Evolutionary conservation across 2,329 filamentous ascomycete species (phyloP), one percentile per base, ranked within the genome.

Genomic region (Hirsutella minnesotensis): DNA sequence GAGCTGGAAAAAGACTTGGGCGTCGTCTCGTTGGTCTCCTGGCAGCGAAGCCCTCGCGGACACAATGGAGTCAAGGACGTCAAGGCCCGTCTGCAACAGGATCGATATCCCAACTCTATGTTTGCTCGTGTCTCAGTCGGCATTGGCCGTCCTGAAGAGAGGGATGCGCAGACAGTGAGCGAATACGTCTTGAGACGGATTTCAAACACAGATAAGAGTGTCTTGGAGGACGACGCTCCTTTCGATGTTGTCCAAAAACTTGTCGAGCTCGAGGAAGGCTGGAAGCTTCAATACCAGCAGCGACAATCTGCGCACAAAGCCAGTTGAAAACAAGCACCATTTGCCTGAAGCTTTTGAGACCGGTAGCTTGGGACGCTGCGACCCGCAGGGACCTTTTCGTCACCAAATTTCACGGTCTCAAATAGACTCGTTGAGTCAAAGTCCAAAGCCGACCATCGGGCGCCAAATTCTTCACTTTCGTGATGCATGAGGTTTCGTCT

Each of bases 1-100:
- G 90, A 96, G 59, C 64, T 96, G 29, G 89, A 95, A 54, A 70
- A 75, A 35, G 66, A 73, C 3, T 56, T 88, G 2, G 88, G 88
- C 0, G 70, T 72, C 30, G 72, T 94, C 13, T 76, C 69, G 39
- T 67, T 86, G 5, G 74, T 74, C 44, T 69, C 70, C 20, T 86
- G 83, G 58, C 68, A 71, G 3, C 62, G 70, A 43, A 86, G 82
- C 54, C 68, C 77, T 31, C 72, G 75, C 9, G 85, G 85, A 0
- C 85, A 90, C 60, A 86, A 87, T 52, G 85, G 85, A 1, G 59
- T 90, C 52, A 83, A 79, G 59, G 85, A 81, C 54, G 69, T 82
- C 41, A 71, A 77, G 43, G 63, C 67, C 16, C 65, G 57, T 40
- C 49, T 86, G 20, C 58, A 57, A 3, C 61, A 64, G 5, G 53